Base-by-base conservation (phyloP, 1,139 yeast species). In the Kodamaea suecica region DNA sequence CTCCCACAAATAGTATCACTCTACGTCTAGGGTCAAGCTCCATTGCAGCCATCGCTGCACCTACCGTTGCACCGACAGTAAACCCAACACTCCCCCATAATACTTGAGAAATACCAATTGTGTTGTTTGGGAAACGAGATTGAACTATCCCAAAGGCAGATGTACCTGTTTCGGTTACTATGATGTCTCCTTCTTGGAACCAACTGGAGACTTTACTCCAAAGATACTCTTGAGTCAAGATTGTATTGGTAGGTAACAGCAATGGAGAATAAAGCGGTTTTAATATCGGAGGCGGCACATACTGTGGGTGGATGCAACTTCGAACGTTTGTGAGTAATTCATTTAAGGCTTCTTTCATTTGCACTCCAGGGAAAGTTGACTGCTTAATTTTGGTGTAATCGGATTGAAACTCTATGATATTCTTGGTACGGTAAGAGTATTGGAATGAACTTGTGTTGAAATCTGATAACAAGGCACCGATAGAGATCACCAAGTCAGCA, bases 401-500 rank as follows among this genome's bases (percentile, higher is more conserved):
- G n/a, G 95, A 83, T 64, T 86, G 95, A 77, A 86, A 82, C 66
- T 86, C 95, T 46, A 86, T 77, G 47, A 84, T 73, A 68, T 84
- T 84, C 60, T 75, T 78, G 48, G 95, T 84, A 56, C 77, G 72
- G 72, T 84, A 84, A 38, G 82, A 75, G 68, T 85, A 86, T 21
- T 92, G 78, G 73, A 85, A 85, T 12, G 94, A 82, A 56, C 95
- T 95, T 39, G 95, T 85, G 72, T 84, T 85, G 76, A 83, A 86
- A 63, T 86, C 95, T 31, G 95, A 84, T 53, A 85, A 69, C 54
- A 86, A 66, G 34, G 90, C 88, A 58, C 95, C 95, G 47, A 85
- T 73, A 11, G 90, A 80, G 40, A 86, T 59, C 42, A 86, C 72
- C 62, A 85, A 72, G 63, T 86, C 95, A 23, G 95, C 75, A 32